Conservation (phyloP, 2,329 filamentous ascomycete species). For the Paramyrothecium sp. region DNA sequence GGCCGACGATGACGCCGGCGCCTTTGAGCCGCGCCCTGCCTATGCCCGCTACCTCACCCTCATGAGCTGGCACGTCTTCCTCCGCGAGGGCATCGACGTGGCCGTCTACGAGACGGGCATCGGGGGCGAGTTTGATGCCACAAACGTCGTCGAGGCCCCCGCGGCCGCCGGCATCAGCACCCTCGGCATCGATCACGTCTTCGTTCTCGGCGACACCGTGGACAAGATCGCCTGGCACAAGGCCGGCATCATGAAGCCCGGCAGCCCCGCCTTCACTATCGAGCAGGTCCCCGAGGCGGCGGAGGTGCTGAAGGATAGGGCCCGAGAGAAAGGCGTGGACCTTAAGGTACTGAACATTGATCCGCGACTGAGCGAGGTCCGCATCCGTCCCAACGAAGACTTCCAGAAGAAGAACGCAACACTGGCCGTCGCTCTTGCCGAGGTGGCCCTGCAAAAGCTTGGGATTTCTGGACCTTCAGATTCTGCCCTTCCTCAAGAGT, state of each 20-base stretch:
- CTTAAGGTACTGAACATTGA: conserved; percentile 47
- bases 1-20: conserved; percentile 25
- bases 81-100: conserved; percentile 59
- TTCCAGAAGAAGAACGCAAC: conserved; percentile 62
- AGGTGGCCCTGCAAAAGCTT: conserved; percentile 45
- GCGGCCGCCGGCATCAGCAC: conserved; percentile 60
- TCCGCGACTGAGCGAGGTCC: conserved; percentile 41
- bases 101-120: conserved; percentile 68
- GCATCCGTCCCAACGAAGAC: conserved; percentile 48
- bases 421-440: conserved; percentile 51
- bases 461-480: conserved; percentile 27
- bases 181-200: conserved; percentile 69
- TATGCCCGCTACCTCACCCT: conserved; percentile 64
- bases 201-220: conserved; percentile 59
- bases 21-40: conserved; percentile 44
- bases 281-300: conserved; percentile 46
- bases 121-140: conserved; percentile 67
- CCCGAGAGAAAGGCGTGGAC: conserved; percentile 48
- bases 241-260: conserved; percentile 66
- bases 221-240: conserved; percentile 74
- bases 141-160: conserved; percentile 61
- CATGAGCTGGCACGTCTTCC: conserved; percentile 66
- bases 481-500: conserved; percentile 54
- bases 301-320: conserved; percentile 47
- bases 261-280: conserved; percentile 56